Percentiles rank a stretch among this genome's conserved stretches.
phyloP scores from a whole-genome alignment of 2,329 filamentous ascomycete genomes.

The Penicillium sp. region DNA sequence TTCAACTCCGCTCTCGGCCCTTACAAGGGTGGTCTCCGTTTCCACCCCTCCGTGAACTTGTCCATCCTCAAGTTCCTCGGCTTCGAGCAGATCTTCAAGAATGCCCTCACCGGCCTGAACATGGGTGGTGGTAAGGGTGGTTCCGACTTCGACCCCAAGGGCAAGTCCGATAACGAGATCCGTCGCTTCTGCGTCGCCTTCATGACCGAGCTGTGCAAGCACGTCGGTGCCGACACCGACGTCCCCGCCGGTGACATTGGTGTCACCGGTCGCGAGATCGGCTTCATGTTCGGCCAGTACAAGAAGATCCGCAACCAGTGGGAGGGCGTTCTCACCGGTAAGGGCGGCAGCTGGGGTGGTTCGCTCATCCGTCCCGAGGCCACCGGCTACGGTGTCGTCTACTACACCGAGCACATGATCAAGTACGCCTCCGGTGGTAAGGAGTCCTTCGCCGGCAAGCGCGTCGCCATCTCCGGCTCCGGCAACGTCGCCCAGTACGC shows the following conservation, averaged over 20 bases:
- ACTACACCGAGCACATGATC: slow-evolving; percentile 97
- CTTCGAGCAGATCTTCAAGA: slow-evolving; percentile 99
- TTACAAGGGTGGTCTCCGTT: slow-evolving; percentile 95
- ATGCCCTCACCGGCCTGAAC: slow-evolving; percentile 91
- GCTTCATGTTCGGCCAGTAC: slow-evolving; percentile 94
- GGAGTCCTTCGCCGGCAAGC: slow-evolving; percentile 86
- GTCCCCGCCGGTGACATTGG: slow-evolving; percentile 97
- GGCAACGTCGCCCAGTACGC: slow-evolving; percentile 98
- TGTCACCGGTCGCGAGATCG: slow-evolving; percentile 88
- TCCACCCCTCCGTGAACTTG: slow-evolving; percentile 74
- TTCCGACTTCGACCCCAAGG: slow-evolving; percentile 98
- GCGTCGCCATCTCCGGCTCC: slow-evolving; percentile 92
- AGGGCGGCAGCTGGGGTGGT: slow-evolving; percentile 91
- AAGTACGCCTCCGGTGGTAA: slow-evolving; percentile 76
- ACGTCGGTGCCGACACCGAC: slow-evolving; percentile 95
- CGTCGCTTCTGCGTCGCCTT: slow-evolving; percentile 94
- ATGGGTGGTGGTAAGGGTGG: slow-evolving; percentile 99
- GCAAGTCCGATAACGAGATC: slow-evolving; percentile 96
- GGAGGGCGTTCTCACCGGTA: slow-evolving; percentile 95
- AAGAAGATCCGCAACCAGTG: slow-evolving; percentile 84
- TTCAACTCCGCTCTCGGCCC: slow-evolving; percentile 98
- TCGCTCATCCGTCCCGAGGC: slow-evolving; percentile 94
- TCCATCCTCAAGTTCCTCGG: slow-evolving; percentile 91
- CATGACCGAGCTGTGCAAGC: slow-evolving; percentile 93
- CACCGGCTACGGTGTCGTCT: slow-evolving; percentile 93